Evolutionary conservation across 257 asterid species (phyloP).

Genomic region (Echites panduratus): DNA sequence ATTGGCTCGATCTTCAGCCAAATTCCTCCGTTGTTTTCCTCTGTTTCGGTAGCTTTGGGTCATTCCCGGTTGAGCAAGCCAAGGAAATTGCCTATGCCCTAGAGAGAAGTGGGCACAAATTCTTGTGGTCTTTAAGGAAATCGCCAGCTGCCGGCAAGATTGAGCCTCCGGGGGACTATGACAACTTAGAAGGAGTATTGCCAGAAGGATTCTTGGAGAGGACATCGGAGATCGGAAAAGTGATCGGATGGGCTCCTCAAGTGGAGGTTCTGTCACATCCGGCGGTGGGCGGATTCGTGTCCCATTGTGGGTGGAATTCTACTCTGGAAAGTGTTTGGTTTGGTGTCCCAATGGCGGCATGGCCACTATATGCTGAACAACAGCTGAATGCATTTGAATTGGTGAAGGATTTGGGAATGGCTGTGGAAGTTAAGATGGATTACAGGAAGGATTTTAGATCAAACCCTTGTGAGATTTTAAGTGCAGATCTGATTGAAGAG

Average conservation of each 20-base stretch:
- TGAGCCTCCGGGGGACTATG: constrained; percentile 7
- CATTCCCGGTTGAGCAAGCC: constrained; percentile 1
- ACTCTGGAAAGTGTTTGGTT: constrained; percentile 2
- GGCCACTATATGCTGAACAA: constrained; percentile 5
- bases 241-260: constrained; percentile 35
- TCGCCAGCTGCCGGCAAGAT: not conserved
- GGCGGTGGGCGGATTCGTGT: constrained; percentile 34
- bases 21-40: constrained; percentile 18
- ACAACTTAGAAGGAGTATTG: constrained; percentile 18
- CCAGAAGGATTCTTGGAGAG: constrained; percentile 32
- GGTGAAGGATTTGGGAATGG: constrained; percentile 1
- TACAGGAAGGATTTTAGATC: not conserved
- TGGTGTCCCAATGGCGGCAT: constrained; percentile 6
- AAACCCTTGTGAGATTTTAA: not conserved
- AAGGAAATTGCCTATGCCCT: constrained; percentile 23
- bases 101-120: constrained; percentile 10
- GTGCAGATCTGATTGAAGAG: constrained; percentile 1
- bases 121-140: constrained; percentile 11
- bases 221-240: constrained; percentile 21
- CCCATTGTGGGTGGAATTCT: constrained; percentile 27
- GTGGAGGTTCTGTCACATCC: constrained; percentile 23
- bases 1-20: constrained; percentile 30
- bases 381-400: not conserved
- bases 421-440: constrained; percentile 8
- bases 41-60: constrained; percentile 22